phyloP scores from a whole-genome alignment of 139 green algal genomes.

The Dunaliella sp. region DNA sequence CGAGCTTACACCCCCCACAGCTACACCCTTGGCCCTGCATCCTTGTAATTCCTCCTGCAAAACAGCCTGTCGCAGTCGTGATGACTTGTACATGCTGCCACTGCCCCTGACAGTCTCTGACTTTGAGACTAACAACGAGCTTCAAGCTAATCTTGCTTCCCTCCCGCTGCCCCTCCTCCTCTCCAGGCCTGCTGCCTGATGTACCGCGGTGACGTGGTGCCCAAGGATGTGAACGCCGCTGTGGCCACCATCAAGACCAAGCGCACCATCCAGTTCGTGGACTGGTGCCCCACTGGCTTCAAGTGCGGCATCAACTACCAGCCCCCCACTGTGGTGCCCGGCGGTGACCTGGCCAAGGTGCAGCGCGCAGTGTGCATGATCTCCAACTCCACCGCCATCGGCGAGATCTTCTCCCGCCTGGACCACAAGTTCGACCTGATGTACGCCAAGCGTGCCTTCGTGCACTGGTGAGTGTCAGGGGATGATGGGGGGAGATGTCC shows the following conservation, averaged over 20 bases:
- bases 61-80: too few species aligned
- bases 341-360: conserved; percentile 98
- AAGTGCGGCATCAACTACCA: conserved; percentile 99
- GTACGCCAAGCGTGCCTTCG: conserved; percentile 99
- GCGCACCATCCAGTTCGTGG: conserved; percentile 97
- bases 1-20: too few species aligned
- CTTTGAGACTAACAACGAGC: too few species aligned
- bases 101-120: too few species aligned
- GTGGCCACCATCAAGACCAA: conserved; percentile 99
- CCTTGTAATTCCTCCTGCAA: too few species aligned
- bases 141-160: too few species aligned
- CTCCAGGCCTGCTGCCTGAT: conserved; percentile 98
- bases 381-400: conserved; percentile 97
- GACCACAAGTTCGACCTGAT: conserved; percentile 99
- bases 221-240: conserved; percentile 98
- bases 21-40: too few species aligned
- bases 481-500: neutral
- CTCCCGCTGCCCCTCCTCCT: too few species aligned
- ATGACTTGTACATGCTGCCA: too few species aligned
- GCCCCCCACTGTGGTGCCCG: conserved; percentile 95
- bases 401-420: conserved; percentile 95
- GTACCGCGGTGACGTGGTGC: conserved; percentile 99
- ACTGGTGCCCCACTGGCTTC: conserved; percentile 99
- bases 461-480: conserved; percentile 85
- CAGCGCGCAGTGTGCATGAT: conserved; percentile 99